Conservation (phyloP, 768 basidiomycete species). For the Cyclocybe aegerita region DNA sequence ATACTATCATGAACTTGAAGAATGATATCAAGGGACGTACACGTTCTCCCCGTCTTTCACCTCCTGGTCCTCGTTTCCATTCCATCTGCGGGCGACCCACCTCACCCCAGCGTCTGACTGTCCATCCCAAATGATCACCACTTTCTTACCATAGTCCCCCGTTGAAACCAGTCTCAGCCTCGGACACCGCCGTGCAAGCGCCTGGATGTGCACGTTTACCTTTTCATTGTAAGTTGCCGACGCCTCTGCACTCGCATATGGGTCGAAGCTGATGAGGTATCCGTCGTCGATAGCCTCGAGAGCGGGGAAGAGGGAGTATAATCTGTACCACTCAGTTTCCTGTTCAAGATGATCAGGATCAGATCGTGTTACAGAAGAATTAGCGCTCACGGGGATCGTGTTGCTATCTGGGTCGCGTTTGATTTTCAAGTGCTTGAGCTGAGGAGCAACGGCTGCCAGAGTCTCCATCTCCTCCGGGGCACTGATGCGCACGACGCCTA, state of each 20-base stretch:
- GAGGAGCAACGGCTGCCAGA: slow-evolving; percentile 2
- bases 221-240: background rate
- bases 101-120: background rate
- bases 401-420: background rate
- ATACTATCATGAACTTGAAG: too few relatives aligned
- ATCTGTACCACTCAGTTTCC: background rate
- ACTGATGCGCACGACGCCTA: background rate
- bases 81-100: slow-evolving; percentile 2
- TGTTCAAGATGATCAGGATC: background rate
- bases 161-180: background rate
- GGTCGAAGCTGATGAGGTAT: background rate
- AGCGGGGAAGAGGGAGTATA: background rate
- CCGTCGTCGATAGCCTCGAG: background rate
- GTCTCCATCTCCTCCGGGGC: background rate
- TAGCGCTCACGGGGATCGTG: background rate
- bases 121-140: background rate
- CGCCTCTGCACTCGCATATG: background rate
- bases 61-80: background rate
- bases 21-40: too few relatives aligned
- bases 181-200: background rate
- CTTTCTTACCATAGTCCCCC: background rate
- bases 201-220: background rate
- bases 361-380: background rate
- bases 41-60: background rate
- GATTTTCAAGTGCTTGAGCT: slow-evolving; percentile 3